These are phyloP conservation scores for Cerioporus squamosus DNA, from an alignment of 1,284 basidiomycete species.

Conservation along the genomic window DNA sequence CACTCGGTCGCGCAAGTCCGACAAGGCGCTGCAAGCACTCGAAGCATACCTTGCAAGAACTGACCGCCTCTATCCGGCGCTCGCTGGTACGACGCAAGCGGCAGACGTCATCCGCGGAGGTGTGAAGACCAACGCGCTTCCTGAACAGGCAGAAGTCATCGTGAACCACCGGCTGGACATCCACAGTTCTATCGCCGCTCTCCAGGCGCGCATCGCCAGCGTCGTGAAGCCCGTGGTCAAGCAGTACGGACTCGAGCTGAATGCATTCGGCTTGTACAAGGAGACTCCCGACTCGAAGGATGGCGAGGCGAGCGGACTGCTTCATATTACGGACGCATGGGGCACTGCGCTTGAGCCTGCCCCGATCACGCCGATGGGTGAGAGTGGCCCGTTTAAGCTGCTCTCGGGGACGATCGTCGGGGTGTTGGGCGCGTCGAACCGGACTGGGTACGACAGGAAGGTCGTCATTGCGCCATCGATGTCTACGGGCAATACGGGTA, in stretches of 20 bases:
- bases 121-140: conserved; percentile 62
- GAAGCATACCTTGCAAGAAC: conserved; percentile 40
- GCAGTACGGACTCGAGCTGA: conserved; percentile 55
- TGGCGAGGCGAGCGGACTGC: conserved; percentile 25
- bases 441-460: conserved; percentile 34
- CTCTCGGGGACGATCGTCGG: conserved; percentile 54
- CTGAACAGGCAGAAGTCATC: conserved; percentile 54
- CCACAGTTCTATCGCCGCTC: conserved; percentile 48
- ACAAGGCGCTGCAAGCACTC: conserved; percentile 46
- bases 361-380: conserved; percentile 52
- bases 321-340: conserved; percentile 45
- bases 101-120: conserved; percentile 70
- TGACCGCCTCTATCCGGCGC: conserved; percentile 34
- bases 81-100: conserved; percentile 73
- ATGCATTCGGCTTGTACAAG: conserved; percentile 46
- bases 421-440: conserved; percentile 40
- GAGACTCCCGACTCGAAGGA: conserved; percentile 14
- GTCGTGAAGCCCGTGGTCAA: conserved; percentile 47
- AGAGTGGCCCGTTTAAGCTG: conserved; percentile 50
- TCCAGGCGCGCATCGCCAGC: conserved; percentile 44
- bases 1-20: conserved; percentile 38
- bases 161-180: conserved; percentile 58
- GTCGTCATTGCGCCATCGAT: conserved; percentile 30
- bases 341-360: conserved; percentile 54
- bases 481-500: conserved; percentile 27